phyloP scores from a whole-genome alignment of 2,329 filamentous ascomycete genomes.

The Fusarium solani-melongenae region DNA sequence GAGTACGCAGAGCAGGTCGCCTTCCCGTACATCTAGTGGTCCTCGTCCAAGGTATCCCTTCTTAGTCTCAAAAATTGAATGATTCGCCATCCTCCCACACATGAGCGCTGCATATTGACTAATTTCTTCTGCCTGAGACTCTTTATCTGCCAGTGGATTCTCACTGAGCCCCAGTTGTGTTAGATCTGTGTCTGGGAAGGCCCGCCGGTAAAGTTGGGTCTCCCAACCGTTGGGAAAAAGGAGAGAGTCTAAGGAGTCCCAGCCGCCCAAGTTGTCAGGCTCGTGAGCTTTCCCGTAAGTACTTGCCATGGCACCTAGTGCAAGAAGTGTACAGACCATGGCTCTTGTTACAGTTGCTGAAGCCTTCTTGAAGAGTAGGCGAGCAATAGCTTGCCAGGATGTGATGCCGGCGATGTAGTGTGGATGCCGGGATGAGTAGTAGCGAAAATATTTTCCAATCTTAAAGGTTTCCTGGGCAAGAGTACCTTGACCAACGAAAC shows the following conservation, averaged over 20 bases:
- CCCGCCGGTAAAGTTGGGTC: background rate
- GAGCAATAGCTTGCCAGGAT: background rate
- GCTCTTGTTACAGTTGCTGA: background rate
- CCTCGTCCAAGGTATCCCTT: background rate
- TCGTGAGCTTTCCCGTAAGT: no score
- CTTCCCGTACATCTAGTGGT: background rate
- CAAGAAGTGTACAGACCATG: background rate
- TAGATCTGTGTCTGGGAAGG: background rate
- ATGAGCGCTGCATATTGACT: background rate
- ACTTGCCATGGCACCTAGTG: no score
- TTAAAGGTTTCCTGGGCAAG: no score
- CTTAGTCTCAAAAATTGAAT: background rate
- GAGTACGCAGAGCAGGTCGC: background rate
- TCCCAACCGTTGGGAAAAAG: background rate
- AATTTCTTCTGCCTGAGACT: background rate
- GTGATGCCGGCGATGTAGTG: background rate
- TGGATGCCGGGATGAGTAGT: background rate
- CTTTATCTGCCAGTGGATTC: background rate
- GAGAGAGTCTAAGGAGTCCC: background rate
- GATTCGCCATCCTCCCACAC: rapidly evolving
- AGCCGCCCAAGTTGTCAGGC: background rate
- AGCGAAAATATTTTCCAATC: background rate
- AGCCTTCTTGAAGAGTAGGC: background rate
- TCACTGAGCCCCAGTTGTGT: background rate
- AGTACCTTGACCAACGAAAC: no score